Evolutionary conservation across 768 basidiomycete genomes (phyloP), one percentile per base, ranked within the genome.

Genomic region (Tremella yokohamensis): DNA sequence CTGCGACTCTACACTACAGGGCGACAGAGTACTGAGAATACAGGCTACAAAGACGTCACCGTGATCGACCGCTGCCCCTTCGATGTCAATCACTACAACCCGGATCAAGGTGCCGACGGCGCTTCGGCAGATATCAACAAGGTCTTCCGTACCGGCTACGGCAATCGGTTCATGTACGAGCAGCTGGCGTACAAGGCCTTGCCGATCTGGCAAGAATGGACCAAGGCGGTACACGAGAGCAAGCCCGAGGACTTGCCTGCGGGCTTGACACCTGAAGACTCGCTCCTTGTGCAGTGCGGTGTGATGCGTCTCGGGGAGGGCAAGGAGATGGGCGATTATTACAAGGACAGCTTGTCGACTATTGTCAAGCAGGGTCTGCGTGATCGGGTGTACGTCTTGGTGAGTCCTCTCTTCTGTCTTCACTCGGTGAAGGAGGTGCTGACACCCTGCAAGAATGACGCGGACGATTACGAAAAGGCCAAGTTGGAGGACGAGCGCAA

Each of bases 51-150:
- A 26, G 54, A 56, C 34, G 59, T 61, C 7, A 61, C 59, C 16
- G 59, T 61, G 6, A 34, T 50, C 19, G 59, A 61, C 49, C 48
- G 53, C 20, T 48, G 50, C 19, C 42, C 45, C 1, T 56, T 56
- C 20, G 34, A 55, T 45, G 40, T 56, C 48, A 56, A 48, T n/a
- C 19, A n/a, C 24, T 61, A 52, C 40, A 34, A 49, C 49, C 54
- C 59, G n/a, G 24, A 25, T 24, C 48, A 61, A n/a, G 59, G 59
- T 9, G 49, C 54, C 25, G 59, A 61, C 29, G 59, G 59, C 19
- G 59, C 55, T n/a, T 61, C 59, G 37, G 48, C 54, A 13, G 54
- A 60, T 44, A 54, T 53, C 42, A 60, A 60, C 52, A 60, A 60
- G 48, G 44, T 60, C 58, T 60, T 54, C 37, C 50, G 58, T 12